Conservation (phyloP, 192 early-diverging fungal genomes). For the Gonapodya sp. region DNA sequence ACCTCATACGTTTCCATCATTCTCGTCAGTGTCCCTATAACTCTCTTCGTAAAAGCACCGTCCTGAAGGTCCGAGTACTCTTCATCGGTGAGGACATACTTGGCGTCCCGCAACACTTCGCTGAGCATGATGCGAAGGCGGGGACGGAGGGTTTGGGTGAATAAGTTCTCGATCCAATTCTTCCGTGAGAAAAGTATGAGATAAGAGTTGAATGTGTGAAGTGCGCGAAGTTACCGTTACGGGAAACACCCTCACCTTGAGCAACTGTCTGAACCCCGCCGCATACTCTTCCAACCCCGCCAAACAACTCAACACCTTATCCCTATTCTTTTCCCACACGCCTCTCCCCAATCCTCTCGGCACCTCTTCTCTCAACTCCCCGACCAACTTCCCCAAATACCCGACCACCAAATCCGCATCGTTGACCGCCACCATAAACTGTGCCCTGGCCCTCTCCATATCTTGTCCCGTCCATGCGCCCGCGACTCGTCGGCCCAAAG, state of each 20-base stretch:
- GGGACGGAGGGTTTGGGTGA: constrained; percentile 66
- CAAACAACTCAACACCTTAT: constrained; percentile 49
- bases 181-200: constrained; percentile 22
- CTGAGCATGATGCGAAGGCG: constrained; percentile 67
- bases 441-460: background rate
- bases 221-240: background rate
- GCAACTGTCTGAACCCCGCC: constrained; percentile 51
- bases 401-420: constrained; percentile 76
- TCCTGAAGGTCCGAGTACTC: constrained; percentile 80
- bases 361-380: constrained; percentile 53
- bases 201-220: background rate
- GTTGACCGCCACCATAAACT: constrained; percentile 58
- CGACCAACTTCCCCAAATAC: constrained; percentile 65
- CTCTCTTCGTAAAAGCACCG: constrained; percentile 74
- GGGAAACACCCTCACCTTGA: constrained; percentile 43
- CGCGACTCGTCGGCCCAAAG: constrained; percentile 21
- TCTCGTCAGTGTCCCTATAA: constrained; percentile 55
- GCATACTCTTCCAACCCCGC: constrained; percentile 44
- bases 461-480: background rate
- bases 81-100: constrained; percentile 84
- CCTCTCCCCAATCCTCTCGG: constrained; percentile 17
- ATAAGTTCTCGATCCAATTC: constrained; percentile 75
- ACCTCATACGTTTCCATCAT: constrained; percentile 53
- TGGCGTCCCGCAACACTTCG: constrained; percentile 72
- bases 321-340: constrained; percentile 31